Evolutionary conservation across 2,329 filamentous ascomycete species (phyloP), one percentile per base, ranked within the genome.

Genomic region (Aspergillus melleus): DNA sequence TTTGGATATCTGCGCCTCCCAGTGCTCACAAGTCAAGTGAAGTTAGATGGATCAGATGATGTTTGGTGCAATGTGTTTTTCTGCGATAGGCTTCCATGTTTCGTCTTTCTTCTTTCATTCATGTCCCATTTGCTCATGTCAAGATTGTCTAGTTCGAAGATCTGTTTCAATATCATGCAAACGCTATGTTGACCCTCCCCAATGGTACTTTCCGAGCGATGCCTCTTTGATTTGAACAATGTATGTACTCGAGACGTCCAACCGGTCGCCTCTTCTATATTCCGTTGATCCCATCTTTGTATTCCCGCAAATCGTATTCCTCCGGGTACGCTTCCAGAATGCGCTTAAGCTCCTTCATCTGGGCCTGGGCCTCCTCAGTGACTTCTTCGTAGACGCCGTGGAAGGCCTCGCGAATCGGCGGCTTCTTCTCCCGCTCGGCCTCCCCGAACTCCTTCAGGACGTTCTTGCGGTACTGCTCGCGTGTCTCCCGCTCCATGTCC

Each of bases 331-430:
- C 88, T 67, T 94, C 87, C 54, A 99, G 72, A 54, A 96, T 84
- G n/a, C 86, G 83, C 72, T 81, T 90, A 69, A 98, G 80, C 77
- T 93, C 85, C 64, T 78, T 77, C 80, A 91, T 92, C 81, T 99
- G 95, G 47, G 79, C 83, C 73, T 82, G 84, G 61, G 90, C 81
- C 68, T 96, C 92, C 51, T 90, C 88, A 0, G 92, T 97, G 67
- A 97, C 68, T 50, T 92, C 86, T 74, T 95, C 92, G 76, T 97
- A 99, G 1, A 98, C 85, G 74, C 95, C 95, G 66, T 90, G 87
- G 75, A 98, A 98, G 56, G 84, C 82, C 52, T 81, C 78, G 11
- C 78, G 81, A 42, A 79, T 76, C 12, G 83, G 79, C 29, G 82
- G 80, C 60, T 83, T 85, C 71, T 84, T 84, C 66, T 84, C 83